Evolutionary conservation across 257 asterid species (phyloP).

Genomic region (Plantago major): DNA sequence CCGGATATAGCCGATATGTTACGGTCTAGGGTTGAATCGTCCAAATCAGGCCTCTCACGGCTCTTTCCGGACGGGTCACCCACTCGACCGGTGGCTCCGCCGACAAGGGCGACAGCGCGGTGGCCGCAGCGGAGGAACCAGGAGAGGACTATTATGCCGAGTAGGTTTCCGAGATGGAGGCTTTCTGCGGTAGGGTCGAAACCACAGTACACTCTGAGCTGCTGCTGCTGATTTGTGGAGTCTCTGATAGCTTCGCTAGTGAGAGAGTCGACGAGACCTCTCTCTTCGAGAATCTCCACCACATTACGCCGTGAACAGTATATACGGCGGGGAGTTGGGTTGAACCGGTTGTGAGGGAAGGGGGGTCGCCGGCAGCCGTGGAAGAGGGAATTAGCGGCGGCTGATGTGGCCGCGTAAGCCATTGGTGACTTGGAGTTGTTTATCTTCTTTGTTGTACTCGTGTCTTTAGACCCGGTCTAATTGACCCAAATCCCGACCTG

Average conservation of each 20-base stretch:
- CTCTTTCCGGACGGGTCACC: constrained; percentile 95
- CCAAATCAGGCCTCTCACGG: constrained; percentile 78
- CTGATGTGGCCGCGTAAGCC: too few relatives aligned
- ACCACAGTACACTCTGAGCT: constrained; percentile 75
- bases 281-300: constrained; percentile 60
- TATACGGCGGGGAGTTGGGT: constrained; percentile 16
- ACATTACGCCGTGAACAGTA: constrained; percentile 43
- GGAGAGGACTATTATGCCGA: constrained; percentile 75
- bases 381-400: background rate
- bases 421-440: too few relatives aligned
- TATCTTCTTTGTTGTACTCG: too few relatives aligned
- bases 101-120: constrained; percentile 62
- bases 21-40: constrained; percentile 33
- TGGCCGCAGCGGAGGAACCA: constrained; percentile 94
- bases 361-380: background rate
- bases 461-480: too few relatives aligned
- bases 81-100: constrained; percentile 93
- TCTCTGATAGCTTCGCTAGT: constrained; percentile 52
- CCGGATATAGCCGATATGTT: constrained; percentile 47
- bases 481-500: too few relatives aligned
- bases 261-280: constrained; percentile 74
- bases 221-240: constrained; percentile 9
- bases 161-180: constrained; percentile 87
- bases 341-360: background rate
- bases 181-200: constrained; percentile 95